These are phyloP conservation scores for Nepenthes alata DNA, from an alignment of 179 eudicot genomes.

Conservation along the genomic window DNA sequence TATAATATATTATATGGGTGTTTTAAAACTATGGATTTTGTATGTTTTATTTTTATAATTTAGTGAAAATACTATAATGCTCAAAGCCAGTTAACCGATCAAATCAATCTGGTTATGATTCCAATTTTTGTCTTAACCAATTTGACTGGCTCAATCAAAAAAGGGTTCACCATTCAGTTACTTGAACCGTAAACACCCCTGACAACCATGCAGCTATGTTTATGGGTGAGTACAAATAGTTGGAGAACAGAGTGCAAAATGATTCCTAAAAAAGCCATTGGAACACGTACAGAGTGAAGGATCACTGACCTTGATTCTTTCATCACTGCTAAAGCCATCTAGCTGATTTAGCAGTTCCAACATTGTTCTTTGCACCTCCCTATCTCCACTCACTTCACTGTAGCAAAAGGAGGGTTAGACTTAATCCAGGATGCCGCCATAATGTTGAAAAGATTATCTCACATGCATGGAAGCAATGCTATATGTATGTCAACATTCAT, in stretches of 20 bases:
- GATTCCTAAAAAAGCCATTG: background rate
- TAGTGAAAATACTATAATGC: too few species aligned
- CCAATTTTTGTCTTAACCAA: background rate
- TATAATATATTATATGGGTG: too few species aligned
- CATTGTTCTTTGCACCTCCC: conserved; percentile 97
- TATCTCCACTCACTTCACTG: conserved; percentile 98
- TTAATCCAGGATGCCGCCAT: background rate
- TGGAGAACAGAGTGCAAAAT: too few species aligned
- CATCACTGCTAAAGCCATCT: conserved; percentile 97
- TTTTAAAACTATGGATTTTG: too few species aligned
- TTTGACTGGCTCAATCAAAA: too few species aligned
- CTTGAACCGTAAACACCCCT: background rate
- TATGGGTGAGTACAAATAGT: too few species aligned
- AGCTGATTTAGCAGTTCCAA: conserved; percentile 89
- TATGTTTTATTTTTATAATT: too few species aligned
- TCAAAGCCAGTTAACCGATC: too few species aligned
- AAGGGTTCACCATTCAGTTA: too few species aligned
- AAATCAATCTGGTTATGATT: background rate
- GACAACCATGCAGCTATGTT: background rate
- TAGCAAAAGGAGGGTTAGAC: conserved; percentile 8
- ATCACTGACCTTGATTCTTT: conserved; percentile 66
- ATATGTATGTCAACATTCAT: background rate
- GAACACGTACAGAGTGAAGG: background rate
- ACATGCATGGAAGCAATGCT: background rate
- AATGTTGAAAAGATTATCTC: background rate